Conservation (phyloP, 106 monocot species). For the Phalaenopsis equestris region DNA sequence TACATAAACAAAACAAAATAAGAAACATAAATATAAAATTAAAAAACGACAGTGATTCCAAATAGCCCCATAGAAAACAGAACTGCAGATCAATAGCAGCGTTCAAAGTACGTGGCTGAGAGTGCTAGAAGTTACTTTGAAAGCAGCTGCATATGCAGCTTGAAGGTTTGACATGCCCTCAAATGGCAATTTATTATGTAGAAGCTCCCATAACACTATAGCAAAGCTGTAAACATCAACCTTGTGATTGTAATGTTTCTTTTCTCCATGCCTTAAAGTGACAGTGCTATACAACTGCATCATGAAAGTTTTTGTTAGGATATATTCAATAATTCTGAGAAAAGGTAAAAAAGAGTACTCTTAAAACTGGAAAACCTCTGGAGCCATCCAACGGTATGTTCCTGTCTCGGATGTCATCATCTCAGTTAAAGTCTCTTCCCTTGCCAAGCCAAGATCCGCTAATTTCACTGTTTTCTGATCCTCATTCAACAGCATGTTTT, state of each 20-base stretch:
- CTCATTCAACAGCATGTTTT: constrained; percentile 81
- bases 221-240: constrained; percentile 99
- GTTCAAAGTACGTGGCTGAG: not conserved
- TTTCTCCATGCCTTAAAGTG: constrained; percentile 95
- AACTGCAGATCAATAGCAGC: not conserved
- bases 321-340: not conserved
- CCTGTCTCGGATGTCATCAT: constrained; percentile 99
- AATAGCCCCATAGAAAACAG: not conserved
- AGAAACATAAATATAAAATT: too few relatives aligned
- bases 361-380: constrained; percentile 53
- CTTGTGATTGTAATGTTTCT: constrained; percentile 99
- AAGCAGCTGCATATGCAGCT: constrained; percentile 98
- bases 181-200: constrained; percentile 89
- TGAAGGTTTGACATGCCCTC: constrained; percentile 99
- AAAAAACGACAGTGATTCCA: too few relatives aligned
- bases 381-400: constrained; percentile 99
- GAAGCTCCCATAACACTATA: constrained; percentile 91
- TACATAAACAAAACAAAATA: too few relatives aligned
- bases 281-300: constrained; percentile 93
- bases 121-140: constrained; percentile 53
- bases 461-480: constrained; percentile 95
- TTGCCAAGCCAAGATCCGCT: constrained; percentile 92
- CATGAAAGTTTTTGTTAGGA: not conserved
- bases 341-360: constrained; percentile 4
- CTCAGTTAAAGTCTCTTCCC: constrained; percentile 94